A percentile compares a stretch with the other conserved stretches of the same genome.
Conservation (phyloP, 1,284 basidiomycete genomes). For the Leccinum solheimii region DNA sequence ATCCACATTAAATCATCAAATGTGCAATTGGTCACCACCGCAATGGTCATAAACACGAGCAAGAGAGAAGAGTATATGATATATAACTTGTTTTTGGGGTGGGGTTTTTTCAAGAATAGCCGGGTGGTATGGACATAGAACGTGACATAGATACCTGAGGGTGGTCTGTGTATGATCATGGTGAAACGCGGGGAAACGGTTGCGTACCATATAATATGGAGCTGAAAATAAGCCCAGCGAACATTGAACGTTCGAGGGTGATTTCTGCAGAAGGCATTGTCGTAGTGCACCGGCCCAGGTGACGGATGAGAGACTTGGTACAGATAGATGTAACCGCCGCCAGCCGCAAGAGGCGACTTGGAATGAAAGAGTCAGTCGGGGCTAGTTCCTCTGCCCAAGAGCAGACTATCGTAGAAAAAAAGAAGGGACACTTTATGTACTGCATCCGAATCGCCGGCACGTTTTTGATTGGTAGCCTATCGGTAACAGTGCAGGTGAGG, state of each 20-base stretch:
- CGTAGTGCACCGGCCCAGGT: neutral
- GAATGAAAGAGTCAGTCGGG: neutral
- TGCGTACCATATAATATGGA: conserved; percentile 3
- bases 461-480: neutral
- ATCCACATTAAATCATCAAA: conserved; percentile 7
- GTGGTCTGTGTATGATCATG: neutral
- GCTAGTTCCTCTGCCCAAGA: neutral
- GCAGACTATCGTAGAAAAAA: neutral
- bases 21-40: conserved; percentile 3
- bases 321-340: neutral
- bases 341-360: neutral
- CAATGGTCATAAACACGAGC: conserved; percentile 3
- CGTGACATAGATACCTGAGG: conserved; percentile 1
- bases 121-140: conserved; percentile 3
- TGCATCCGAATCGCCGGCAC: neutral
- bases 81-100: conserved; percentile 1
- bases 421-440: neutral
- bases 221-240: conserved; percentile 1
- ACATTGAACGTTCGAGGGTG: conserved; percentile 6
- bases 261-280: neutral
- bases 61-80: conserved; percentile 4
- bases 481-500: neutral
- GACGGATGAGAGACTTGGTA: neutral
- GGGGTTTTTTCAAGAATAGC: neutral
- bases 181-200: neutral